Conservation (phyloP, 176 grass and related monocot genomes). For the Avena insularis region DNA sequence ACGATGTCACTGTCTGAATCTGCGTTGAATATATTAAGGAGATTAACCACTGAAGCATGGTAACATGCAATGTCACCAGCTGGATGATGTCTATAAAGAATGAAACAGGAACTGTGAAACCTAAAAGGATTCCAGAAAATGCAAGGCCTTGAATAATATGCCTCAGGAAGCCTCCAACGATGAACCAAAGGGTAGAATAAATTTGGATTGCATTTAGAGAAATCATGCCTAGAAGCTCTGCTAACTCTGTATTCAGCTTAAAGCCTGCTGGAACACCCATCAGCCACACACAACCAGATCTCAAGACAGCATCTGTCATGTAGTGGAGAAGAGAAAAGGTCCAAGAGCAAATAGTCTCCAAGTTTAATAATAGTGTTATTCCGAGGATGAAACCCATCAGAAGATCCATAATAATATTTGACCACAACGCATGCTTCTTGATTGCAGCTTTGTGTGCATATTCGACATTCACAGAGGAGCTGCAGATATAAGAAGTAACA, state of each 20-base stretch:
- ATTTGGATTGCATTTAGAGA: slow-evolving; percentile 88
- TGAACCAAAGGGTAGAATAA: slow-evolving; percentile 90
- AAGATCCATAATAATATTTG: slow-evolving; percentile 72
- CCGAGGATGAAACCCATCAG: slow-evolving; percentile 77
- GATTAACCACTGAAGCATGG: slow-evolving; percentile 76
- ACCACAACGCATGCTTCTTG: slow-evolving; percentile 73
- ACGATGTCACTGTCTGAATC: slow-evolving; percentile 83
- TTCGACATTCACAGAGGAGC: slow-evolving; percentile 65
- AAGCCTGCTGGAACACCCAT: slow-evolving; percentile 98
- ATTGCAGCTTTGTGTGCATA: slow-evolving; percentile 72
- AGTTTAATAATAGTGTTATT: slow-evolving; percentile 57
- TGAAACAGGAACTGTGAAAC: slow-evolving; percentile 69
- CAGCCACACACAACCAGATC: slow-evolving; percentile 93
- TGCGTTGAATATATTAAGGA: slow-evolving; percentile 85
- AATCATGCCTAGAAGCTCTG: slow-evolving; percentile 87
- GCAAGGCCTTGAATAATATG: slow-evolving; percentile 63
- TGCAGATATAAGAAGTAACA: slow-evolving; percentile 41
- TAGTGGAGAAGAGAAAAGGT: slow-evolving; percentile 48
- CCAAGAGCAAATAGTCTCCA: slow-evolving; percentile 65
- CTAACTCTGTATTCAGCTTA: slow-evolving; percentile 93
- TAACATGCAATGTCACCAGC: slow-evolving; percentile 76
- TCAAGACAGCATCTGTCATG: slow-evolving; percentile 73
- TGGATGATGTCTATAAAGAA: slow-evolving; percentile 79
- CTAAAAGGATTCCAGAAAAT: slow-evolving; percentile 70
- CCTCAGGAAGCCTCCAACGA: slow-evolving; percentile 60